Conservation (phyloP, 192 early-diverging fungal species). For the Coemansia sp. region DNA sequence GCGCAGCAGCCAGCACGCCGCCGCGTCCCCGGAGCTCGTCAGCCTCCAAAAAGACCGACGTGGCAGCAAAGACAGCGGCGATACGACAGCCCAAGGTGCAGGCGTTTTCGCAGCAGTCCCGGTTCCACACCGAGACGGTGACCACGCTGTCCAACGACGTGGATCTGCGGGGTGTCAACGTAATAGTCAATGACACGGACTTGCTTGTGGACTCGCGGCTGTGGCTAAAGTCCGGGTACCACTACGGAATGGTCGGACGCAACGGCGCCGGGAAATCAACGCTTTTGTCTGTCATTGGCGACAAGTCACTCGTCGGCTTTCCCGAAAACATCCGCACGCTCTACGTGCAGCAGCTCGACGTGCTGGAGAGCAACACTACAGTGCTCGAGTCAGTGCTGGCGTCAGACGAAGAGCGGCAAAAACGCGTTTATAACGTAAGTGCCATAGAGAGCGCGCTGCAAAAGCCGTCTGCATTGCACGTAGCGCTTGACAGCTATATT, state of each 20-base stretch:
- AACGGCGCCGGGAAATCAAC: conserved; percentile 95
- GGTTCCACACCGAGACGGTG: conserved; percentile 82
- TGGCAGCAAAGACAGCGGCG: conserved; percentile 16
- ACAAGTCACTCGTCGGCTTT: conserved; percentile 75
- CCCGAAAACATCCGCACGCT: conserved; percentile 78
- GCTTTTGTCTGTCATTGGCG: conserved; percentile 90
- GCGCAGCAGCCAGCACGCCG: not conserved
- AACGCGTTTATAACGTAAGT: conserved; percentile 50
- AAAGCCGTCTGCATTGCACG: conserved; percentile 21
- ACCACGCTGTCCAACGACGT: conserved; percentile 78
- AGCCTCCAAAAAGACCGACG: conserved; percentile 12
- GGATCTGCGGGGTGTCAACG: conserved; percentile 74
- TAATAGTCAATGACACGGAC: conserved; percentile 66
- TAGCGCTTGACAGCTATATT: conserved; percentile 51
- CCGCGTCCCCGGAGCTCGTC: not conserved
- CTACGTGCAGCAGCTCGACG: conserved; percentile 80
- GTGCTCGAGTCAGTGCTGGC: conserved; percentile 66
- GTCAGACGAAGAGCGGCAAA: conserved; percentile 63
- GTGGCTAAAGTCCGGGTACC: conserved; percentile 70
- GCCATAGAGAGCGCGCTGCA: conserved; percentile 52
- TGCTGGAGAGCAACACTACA: conserved; percentile 52
- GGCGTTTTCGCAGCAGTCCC: conserved; percentile 76
- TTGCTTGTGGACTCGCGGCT: conserved; percentile 76
- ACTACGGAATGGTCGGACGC: conserved; percentile 88
- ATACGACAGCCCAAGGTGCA: conserved; percentile 53